These are phyloP conservation scores for Zoysia japonica DNA, from an alignment of 176 grass and related monocot genomes.

Conservation along the genomic window DNA sequence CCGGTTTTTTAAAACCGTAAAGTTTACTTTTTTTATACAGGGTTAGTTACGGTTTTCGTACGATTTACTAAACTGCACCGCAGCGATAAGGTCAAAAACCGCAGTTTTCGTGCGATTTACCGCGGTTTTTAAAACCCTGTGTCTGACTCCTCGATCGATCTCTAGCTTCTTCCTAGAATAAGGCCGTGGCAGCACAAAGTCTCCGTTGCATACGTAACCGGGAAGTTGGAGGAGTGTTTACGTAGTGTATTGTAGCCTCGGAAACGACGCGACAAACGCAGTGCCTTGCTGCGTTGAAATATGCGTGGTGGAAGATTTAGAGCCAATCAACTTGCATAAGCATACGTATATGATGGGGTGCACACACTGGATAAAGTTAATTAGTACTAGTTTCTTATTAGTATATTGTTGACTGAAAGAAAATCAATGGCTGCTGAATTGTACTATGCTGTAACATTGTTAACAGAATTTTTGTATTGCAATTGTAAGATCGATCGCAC, in stretches of 20 bases:
- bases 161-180: conserved; percentile 40
- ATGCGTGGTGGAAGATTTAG: neutral
- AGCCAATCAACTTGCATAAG: conserved; percentile 8
- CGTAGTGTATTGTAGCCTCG: neutral
- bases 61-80: too few relatives aligned
- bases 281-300: conserved; percentile 38
- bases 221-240: conserved; percentile 6
- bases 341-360: neutral
- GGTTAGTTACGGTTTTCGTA: too few relatives aligned
- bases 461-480: too few relatives aligned
- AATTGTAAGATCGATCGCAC: too few relatives aligned
- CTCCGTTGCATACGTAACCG: conserved; percentile 44
- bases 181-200: conserved; percentile 37
- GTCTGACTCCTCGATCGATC: neutral
- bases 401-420: too few relatives aligned
- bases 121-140: too few relatives aligned
- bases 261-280: conserved; percentile 38
- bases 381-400: neutral
- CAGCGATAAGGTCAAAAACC: too few relatives aligned
- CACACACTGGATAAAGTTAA: conserved; percentile 5
- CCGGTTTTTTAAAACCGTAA: too few relatives aligned
- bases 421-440: too few relatives aligned
- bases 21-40: too few relatives aligned
- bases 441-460: too few relatives aligned
- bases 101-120: too few relatives aligned